Conservation (phyloP, 2,329 filamentous ascomycete genomes). For the Pseudocercospora fuligena region DNA sequence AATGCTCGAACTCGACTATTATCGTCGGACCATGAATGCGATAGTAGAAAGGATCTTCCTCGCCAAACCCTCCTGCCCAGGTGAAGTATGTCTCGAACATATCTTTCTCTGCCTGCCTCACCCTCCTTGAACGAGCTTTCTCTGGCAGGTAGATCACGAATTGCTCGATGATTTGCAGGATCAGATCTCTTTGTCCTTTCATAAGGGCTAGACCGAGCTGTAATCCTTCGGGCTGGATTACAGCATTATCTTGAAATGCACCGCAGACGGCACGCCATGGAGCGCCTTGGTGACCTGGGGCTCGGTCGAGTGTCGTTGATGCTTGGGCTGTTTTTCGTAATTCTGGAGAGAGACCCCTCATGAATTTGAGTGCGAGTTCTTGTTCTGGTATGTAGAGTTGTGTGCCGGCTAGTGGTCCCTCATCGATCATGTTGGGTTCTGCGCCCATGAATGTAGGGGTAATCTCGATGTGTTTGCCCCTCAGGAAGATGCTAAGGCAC, state of each 20-base stretch:
- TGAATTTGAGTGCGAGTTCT: neutral
- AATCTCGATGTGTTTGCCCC: neutral
- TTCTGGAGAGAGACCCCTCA: neutral
- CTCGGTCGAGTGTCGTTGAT: neutral
- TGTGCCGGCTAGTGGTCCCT: neutral
- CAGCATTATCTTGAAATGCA: neutral
- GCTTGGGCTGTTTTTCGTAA: neutral
- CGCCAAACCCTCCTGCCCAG: neutral
- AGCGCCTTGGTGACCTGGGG: neutral
- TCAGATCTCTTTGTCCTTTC: slow-evolving; percentile 1
- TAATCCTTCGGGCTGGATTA: neutral
- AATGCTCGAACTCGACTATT: neutral
- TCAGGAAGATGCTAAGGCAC: neutral
- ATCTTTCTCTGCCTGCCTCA: neutral
- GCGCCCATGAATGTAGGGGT: neutral
- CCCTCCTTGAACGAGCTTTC: neutral
- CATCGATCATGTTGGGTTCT: neutral
- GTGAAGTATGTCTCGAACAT: slow-evolving; percentile 1
- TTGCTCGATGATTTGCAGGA: slow-evolving; percentile 1
- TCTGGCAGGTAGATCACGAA: neutral
- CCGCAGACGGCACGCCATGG: neutral
- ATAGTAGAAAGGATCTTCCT: neutral
- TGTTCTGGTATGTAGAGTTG: neutral
- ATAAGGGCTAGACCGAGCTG: neutral
- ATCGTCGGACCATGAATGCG: neutral